Evolutionary conservation across 2,329 filamentous ascomycete genomes (phyloP), one percentile per base, ranked within the genome.

Genomic region (Dactylellina cionopaga): DNA sequence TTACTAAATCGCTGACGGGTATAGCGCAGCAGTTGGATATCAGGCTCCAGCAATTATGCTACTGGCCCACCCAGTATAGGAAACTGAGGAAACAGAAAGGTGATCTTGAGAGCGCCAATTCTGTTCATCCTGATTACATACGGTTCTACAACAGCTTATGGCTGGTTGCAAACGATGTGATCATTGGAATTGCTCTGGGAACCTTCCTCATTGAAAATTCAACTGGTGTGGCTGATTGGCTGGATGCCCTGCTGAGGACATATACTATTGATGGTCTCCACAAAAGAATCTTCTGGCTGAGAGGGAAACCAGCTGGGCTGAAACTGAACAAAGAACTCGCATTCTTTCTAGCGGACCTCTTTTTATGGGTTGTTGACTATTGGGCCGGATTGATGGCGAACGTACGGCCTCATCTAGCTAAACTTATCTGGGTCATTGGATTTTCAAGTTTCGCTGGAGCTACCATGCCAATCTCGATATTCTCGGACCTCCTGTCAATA

Each of bases 71-170:
- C 81, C 94, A 99, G 80, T 97, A 98, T 79, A 85, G 94, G 43
- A 98, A 92, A 13, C 81, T 99, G 47, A 89, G 93, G n/a, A 89
- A 91, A 78, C 86, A 93, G 37, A 96, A 96, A 79, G 88, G 89
- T 74, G 92, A 96, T 77, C 98, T 95, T 94, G 91, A 92, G 68
- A 98, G 94, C 79, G 90, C 98, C 62, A 97, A 93, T 0, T 95
- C 90, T 49, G 96, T 90, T 77, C 94, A 99, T 80, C 92, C 94
- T 0, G 95, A 99, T 80, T 99, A 99, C 80, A 99, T 99, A 76
- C 90, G 95, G 13, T 99, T 99, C 81, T 99, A 98, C 82, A 99
- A 99, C 80, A 97, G 92, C 78, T 83, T 99, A 3, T 99, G 95
- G 95, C 90, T 99, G 6, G 95, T 99, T 19, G 93, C 93, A 27